These are phyloP conservation scores for Epichloe aotearoae DNA, from an alignment of 2,329 filamentous ascomycete species.

Conservation along the genomic window DNA sequence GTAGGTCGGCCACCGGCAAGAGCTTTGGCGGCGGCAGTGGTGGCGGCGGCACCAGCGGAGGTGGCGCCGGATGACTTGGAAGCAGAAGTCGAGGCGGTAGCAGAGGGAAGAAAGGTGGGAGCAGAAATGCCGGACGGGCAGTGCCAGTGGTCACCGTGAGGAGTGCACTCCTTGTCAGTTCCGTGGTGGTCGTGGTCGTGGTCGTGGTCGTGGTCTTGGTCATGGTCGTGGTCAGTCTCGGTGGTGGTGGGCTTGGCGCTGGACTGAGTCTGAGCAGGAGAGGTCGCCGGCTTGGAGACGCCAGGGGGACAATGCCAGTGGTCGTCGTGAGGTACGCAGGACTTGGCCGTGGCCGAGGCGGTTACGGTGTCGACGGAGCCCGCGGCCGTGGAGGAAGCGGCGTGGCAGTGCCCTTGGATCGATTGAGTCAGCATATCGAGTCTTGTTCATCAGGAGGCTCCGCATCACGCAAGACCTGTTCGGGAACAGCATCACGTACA, in stretches of 20 bases:
- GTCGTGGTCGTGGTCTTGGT: slow-evolving; percentile 3
- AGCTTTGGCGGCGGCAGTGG: background rate
- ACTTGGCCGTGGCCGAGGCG: background rate
- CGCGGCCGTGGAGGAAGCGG: background rate
- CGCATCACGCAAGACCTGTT: too few species aligned
- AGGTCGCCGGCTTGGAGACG: slow-evolving; percentile 5
- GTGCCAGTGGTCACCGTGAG: slow-evolving; percentile 7
- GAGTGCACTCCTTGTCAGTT: slow-evolving; percentile 6
- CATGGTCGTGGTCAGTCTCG: background rate
- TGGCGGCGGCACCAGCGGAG: background rate
- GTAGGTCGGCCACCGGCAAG: background rate
- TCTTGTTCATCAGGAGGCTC: too few species aligned
- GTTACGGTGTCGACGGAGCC: background rate
- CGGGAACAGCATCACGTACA: slow-evolving; percentile 4
- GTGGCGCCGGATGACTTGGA: background rate
- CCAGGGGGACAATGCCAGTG: slow-evolving; percentile 9
- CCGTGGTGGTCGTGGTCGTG: slow-evolving; percentile 2
- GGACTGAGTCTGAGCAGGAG: slow-evolving; percentile 2
- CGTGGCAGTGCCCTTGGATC: slow-evolving; percentile 8
- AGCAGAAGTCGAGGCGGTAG: background rate
- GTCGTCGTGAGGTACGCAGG: slow-evolving; percentile 6
- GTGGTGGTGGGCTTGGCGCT: background rate
- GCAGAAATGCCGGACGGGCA: slow-evolving; percentile 10
- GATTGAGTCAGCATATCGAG: background rate
- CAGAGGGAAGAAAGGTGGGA: slow-evolving; percentile 1